Evolutionary conservation across 2,329 filamentous ascomycete genomes (phyloP).

Genomic region (Monosporascus cannonballus): DNA sequence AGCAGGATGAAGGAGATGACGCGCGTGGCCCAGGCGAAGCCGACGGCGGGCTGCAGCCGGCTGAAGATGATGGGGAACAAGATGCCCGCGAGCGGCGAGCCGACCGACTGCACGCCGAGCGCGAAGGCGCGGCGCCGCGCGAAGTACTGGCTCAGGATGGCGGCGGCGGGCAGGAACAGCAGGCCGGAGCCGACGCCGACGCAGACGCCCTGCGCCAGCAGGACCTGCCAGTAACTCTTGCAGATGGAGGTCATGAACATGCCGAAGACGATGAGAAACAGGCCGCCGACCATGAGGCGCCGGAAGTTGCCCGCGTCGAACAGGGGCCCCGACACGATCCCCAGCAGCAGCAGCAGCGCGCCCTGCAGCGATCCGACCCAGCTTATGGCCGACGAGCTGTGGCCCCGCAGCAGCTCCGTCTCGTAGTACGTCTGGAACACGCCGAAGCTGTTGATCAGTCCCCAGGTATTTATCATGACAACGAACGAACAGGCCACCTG

Average conservation of each 20-base stretch:
- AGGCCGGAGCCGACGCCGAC: slow-evolving; percentile 16
- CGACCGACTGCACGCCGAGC: slow-evolving; percentile 14
- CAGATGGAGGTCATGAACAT: slow-evolving; percentile 33
- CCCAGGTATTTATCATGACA: slow-evolving; percentile 31
- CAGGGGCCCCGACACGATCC: slow-evolving; percentile 25
- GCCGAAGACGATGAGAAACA: slow-evolving; percentile 21
- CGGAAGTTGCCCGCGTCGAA: slow-evolving; percentile 28
- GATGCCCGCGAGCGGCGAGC: slow-evolving; percentile 27
- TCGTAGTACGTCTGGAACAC: slow-evolving; percentile 24
- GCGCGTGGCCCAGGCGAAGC: slow-evolving; percentile 45
- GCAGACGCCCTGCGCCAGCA: slow-evolving; percentile 19
- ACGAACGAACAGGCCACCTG: slow-evolving; percentile 33
- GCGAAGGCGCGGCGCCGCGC: slow-evolving; percentile 15
- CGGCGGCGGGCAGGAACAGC: slow-evolving; percentile 15
- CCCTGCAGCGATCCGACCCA: slow-evolving; percentile 27
- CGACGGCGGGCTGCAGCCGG: slow-evolving; percentile 33
- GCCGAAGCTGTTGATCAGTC: slow-evolving; percentile 27
- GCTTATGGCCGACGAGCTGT: slow-evolving; percentile 20
- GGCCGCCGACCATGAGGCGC: slow-evolving; percentile 15
- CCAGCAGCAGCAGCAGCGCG: slow-evolving; percentile 25
- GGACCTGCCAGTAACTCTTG: slow-evolving; percentile 28
- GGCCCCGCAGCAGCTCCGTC: slow-evolving; percentile 5
- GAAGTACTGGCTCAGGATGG: slow-evolving; percentile 26
- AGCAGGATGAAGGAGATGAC: slow-evolving; percentile 35
- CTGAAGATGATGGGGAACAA: slow-evolving; percentile 37